A percentile compares a stretch with the other conserved stretches of the same genome.
Evolutionary conservation across 768 basidiomycete species (phyloP).

Genomic region (Lepiota subincarnata): DNA sequence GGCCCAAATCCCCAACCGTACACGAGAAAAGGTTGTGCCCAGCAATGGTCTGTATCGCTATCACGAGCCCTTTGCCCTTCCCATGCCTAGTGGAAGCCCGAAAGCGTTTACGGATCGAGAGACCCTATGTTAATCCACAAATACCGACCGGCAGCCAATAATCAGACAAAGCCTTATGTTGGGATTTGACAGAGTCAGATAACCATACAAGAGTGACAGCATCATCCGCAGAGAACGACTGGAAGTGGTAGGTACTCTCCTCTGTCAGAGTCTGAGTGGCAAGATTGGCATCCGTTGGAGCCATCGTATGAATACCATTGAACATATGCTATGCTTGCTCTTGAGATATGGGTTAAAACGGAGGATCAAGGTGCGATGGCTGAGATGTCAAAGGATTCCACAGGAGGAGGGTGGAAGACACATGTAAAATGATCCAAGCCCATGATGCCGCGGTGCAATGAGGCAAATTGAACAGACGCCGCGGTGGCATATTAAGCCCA

Average conservation of each 20-base stretch:
- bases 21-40: slow-evolving; percentile 80
- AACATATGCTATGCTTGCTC: slow-evolving; percentile 42
- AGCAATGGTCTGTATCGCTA: slow-evolving; percentile 74
- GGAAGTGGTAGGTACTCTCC: slow-evolving; percentile 67
- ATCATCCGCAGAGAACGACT: slow-evolving; percentile 70
- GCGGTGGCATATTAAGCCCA: no score
- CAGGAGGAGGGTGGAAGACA: no score
- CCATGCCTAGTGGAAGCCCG: slow-evolving; percentile 64
- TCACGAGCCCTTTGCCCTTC: slow-evolving; percentile 77
- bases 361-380: not conserved
- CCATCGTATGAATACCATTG: slow-evolving; percentile 55
- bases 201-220: slow-evolving; percentile 65
- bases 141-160: not conserved
- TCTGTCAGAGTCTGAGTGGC: slow-evolving; percentile 69
- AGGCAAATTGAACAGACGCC: not conserved
- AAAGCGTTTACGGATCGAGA: slow-evolving; percentile 82
- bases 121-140: slow-evolving; percentile 34
- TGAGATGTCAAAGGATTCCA: no score
- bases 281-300: slow-evolving; percentile 65
- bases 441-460: not conserved
- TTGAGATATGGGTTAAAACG: slow-evolving; percentile 1
- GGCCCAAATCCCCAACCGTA: slow-evolving; percentile 78
- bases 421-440: no score
- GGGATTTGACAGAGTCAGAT: not conserved
- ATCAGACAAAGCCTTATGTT: not conserved